A percentile compares a stretch with the other conserved stretches of the same genome.
Evolutionary conservation across 225 moss, liverwort and hornwort genomes (phyloP).

Genomic region (Climacium dendroides): DNA sequence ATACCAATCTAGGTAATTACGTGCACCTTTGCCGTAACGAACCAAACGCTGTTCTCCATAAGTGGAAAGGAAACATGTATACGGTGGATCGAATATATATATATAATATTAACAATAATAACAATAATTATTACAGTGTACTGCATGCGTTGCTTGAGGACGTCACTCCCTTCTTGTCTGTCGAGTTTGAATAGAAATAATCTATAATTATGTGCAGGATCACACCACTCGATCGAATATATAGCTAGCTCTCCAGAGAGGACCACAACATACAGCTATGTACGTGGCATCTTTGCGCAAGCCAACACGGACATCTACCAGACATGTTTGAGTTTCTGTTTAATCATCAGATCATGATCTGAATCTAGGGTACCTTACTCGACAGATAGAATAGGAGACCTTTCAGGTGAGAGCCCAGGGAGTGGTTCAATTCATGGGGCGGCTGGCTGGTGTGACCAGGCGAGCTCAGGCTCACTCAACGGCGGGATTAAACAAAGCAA

Average conservation of each 20-base stretch:
- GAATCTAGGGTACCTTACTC: background rate
- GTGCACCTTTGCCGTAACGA: background rate
- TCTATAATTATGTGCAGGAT: background rate
- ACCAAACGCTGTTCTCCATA: background rate
- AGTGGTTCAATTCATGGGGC: background rate
- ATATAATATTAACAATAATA: background rate
- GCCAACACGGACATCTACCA: background rate
- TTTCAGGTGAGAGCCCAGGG: background rate
- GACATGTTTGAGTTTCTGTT: background rate
- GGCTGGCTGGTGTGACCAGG: background rate
- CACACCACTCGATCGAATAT: background rate
- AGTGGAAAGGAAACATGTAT: background rate
- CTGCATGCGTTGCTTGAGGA: background rate
- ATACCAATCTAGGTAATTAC: background rate
- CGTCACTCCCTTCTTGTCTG: background rate
- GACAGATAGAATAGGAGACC: background rate
- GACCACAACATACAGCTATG: slow-evolving; percentile 15
- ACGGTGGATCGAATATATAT: background rate
- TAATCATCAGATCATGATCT: slow-evolving; percentile 10
- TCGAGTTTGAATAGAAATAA: background rate
- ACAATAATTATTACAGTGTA: background rate
- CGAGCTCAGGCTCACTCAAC: background rate
- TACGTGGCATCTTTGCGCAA: background rate
- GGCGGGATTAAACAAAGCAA: background rate
- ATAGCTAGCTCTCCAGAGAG: background rate